phyloP scores from a whole-genome alignment of 768 basidiomycete genomes.

The Holtermannia corniformis region DNA sequence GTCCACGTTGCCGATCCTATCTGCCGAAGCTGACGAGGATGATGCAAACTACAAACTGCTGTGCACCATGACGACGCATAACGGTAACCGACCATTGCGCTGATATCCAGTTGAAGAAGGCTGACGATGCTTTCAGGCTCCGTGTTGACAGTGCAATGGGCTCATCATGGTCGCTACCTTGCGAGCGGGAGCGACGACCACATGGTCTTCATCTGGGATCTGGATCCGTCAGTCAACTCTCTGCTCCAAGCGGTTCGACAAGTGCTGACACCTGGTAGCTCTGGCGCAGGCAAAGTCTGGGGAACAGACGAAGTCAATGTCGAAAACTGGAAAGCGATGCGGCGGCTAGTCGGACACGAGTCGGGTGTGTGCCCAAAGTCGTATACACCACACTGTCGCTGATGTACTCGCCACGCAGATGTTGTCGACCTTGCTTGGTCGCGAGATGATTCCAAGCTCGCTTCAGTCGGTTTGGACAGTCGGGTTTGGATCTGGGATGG shows the following conservation, averaged over 20 bases:
- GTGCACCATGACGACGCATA: conserved; percentile 86
- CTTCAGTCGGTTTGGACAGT: conserved; percentile 87
- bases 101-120: neutral
- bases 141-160: conserved; percentile 85
- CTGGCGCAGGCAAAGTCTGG: conserved; percentile 77
- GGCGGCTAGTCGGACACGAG: conserved; percentile 83
- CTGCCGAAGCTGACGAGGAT: conserved; percentile 53
- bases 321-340: conserved; percentile 93
- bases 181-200: conserved; percentile 95
- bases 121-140: conserved; percentile 45
- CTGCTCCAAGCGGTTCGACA: neutral
- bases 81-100: conserved; percentile 46
- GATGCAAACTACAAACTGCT: conserved; percentile 71
- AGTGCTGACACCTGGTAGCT: conserved; percentile 46
- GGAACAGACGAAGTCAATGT: conserved; percentile 92
- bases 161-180: conserved; percentile 82
- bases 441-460: conserved; percentile 80
- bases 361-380: conserved; percentile 55
- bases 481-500: conserved; percentile 91
- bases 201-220: conserved; percentile 93
- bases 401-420: conserved; percentile 47
- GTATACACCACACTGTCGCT: neutral
- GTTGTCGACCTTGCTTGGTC: conserved; percentile 95
- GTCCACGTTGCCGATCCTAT: conserved; percentile 92
- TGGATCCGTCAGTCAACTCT: conserved; percentile 65